Conservation (phyloP, 169 alveolate species). For the Plasmodium reichenowi region DNA sequence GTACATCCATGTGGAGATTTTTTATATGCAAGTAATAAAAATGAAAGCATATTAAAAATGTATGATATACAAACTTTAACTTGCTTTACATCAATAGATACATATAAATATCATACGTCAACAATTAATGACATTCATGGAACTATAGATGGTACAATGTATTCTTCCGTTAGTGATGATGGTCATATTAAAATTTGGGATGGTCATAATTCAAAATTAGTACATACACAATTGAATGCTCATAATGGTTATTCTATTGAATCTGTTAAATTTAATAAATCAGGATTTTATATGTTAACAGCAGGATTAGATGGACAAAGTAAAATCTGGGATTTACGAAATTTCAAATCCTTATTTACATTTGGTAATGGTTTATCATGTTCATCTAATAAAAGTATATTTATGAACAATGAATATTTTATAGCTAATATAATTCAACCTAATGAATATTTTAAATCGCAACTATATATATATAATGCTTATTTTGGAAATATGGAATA, state of each 20-base stretch:
- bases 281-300: conserved; percentile 77
- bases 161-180: conserved; percentile 33
- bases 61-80: conserved; percentile 81
- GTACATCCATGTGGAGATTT: conserved; percentile 89
- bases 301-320: conserved; percentile 85
- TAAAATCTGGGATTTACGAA: conserved; percentile 81
- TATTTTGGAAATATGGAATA: conserved; percentile 61
- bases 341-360: conserved; percentile 49
- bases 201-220: conserved; percentile 79
- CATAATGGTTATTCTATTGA: conserved; percentile 80
- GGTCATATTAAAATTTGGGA: conserved; percentile 81
- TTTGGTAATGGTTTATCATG: conserved; percentile 72
- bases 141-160: conserved; percentile 50
- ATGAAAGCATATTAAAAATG: conserved; percentile 79
- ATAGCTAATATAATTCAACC: conserved; percentile 69
- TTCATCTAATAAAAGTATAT: conserved; percentile 48
- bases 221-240: conserved; percentile 72
- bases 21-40: conserved; percentile 81
- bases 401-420: conserved; percentile 52
- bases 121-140: conserved; percentile 48
- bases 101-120: conserved; percentile 21
- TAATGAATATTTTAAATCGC: conserved; percentile 9
- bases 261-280: conserved; percentile 77
- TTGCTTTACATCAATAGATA: conserved; percentile 71
- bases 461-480: conserved; percentile 48